Evolutionary conservation across 1,284 basidiomycete species (phyloP).

Genomic region (Cronartium quercuum): DNA sequence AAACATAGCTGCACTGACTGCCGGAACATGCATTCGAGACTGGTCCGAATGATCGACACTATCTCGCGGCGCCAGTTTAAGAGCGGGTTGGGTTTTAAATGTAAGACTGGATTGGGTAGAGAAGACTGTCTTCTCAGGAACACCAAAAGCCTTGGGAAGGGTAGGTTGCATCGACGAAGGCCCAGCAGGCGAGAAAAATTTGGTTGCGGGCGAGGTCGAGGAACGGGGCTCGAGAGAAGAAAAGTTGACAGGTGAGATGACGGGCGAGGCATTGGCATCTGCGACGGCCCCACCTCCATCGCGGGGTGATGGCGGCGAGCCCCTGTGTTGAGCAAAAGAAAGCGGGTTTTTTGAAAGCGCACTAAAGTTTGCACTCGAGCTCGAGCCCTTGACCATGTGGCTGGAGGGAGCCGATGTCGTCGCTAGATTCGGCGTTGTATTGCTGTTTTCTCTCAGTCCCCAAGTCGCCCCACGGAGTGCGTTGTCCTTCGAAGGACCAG

Average conservation of each 20-base stretch:
- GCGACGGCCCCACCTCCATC: background rate
- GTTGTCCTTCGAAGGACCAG: background rate
- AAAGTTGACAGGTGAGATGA: background rate
- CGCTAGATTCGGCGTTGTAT: background rate
- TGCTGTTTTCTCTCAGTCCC: background rate
- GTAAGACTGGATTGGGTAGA: no score
- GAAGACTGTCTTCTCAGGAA: no score
- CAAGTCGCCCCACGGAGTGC: background rate
- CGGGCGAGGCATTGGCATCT: background rate
- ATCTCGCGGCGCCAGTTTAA: no score
- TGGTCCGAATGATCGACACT: no score
- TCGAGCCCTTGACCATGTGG: no score
- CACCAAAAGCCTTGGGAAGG: no score
- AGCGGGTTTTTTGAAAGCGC: background rate
- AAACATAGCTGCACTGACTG: background rate
- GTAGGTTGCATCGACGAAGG: no score
- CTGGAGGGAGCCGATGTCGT: no score
- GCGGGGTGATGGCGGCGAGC: background rate
- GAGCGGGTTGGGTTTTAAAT: no score
- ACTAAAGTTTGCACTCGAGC: no score
- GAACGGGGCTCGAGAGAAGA: background rate
- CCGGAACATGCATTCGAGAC: background rate
- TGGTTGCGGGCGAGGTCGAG: no score
- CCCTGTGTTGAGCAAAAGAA: background rate
- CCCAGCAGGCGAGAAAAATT: no score